Conservation (phyloP, 2,329 filamentous ascomycete genomes). For the Colletotrichum sp. region DNA sequence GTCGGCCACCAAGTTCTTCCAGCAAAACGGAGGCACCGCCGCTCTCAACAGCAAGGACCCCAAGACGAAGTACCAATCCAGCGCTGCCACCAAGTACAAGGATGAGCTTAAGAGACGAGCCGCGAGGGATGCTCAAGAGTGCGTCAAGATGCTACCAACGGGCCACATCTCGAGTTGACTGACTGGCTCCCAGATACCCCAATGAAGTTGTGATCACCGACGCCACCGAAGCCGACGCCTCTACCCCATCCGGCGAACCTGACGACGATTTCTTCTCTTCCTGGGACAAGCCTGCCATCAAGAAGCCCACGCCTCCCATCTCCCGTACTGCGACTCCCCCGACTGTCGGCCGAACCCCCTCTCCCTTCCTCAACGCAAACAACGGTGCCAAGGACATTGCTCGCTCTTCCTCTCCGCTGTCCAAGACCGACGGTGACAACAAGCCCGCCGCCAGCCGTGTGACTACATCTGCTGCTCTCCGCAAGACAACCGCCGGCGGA, state of each 20-base stretch:
- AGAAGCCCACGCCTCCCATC: constrained; percentile 91
- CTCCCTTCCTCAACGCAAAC: constrained; percentile 86
- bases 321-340: constrained; percentile 89
- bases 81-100: constrained; percentile 96
- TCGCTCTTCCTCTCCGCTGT: constrained; percentile 85
- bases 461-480: constrained; percentile 80
- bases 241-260: constrained; percentile 80
- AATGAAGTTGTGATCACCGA: constrained; percentile 87
- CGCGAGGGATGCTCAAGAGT: constrained; percentile 84
- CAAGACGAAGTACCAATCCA: constrained; percentile 96
- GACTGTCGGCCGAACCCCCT: constrained; percentile 78
- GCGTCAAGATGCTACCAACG: constrained; percentile 25
- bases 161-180: constrained; percentile 19
- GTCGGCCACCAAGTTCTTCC: constrained; percentile 97
- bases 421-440: constrained; percentile 59
- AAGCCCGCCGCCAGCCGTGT: constrained; percentile 72
- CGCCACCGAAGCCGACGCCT: constrained; percentile 65
- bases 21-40: constrained; percentile 92
- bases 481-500: constrained; percentile 72
- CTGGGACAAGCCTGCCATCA: constrained; percentile 98
- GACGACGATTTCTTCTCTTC: constrained; percentile 98
- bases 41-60: constrained; percentile 95
- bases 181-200: constrained; percentile 67
- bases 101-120: constrained; percentile 91
- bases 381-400: constrained; percentile 73